Conservation (phyloP, 2,329 filamentous ascomycete genomes). For the Pyrenophora tritici-repentis region DNA sequence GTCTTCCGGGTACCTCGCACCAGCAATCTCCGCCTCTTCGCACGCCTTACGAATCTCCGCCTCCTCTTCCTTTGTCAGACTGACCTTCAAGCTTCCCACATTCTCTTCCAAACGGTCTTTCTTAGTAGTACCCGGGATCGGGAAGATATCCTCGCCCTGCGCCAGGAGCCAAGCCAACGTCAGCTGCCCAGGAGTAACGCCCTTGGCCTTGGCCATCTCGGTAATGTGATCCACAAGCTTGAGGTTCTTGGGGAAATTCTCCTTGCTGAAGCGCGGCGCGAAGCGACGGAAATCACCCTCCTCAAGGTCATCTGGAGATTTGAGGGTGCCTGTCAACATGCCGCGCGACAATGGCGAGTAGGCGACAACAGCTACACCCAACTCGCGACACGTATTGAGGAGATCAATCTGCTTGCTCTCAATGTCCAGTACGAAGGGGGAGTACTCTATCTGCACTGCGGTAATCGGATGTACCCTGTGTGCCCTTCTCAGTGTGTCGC, state of each 20-base stretch:
- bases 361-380: constrained; percentile 49
- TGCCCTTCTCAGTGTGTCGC: constrained; percentile 56
- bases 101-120: constrained; percentile 41
- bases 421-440: constrained; percentile 55
- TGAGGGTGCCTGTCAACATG: constrained; percentile 33
- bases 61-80: constrained; percentile 37
- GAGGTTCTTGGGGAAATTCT: constrained; percentile 47
- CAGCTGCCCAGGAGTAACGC: constrained; percentile 62
- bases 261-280: constrained; percentile 51
- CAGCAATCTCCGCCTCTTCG: constrained; percentile 50
- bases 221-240: constrained; percentile 40
- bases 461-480: constrained; percentile 53
- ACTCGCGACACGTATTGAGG: constrained; percentile 50
- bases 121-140: constrained; percentile 58
- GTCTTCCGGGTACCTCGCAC: constrained; percentile 48
- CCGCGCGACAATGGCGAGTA: constrained; percentile 48
- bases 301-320: constrained; percentile 53
- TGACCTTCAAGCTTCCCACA: constrained; percentile 30
- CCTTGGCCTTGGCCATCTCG: constrained; percentile 53
- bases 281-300: constrained; percentile 32
- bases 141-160: constrained; percentile 58
- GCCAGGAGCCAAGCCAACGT: constrained; percentile 51
- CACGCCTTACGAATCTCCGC: constrained; percentile 32
- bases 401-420: constrained; percentile 48
- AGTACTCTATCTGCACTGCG: constrained; percentile 59